Base-by-base conservation (phyloP, 2,329 filamentous ascomycete species). In the Pseudopyrenochaeta lycopersici region DNA sequence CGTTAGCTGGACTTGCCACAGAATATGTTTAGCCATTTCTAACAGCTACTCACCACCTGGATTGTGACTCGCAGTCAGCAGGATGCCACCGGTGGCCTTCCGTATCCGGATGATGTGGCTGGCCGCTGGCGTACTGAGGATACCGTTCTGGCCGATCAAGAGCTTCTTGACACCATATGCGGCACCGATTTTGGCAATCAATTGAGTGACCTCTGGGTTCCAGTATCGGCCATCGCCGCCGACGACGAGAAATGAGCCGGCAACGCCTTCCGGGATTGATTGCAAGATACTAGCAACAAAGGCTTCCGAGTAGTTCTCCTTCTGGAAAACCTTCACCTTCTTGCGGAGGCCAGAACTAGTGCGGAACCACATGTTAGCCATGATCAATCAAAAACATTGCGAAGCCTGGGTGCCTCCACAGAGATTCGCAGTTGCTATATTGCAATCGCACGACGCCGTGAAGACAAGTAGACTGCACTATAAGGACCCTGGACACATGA, bases 121-220 rank as follows among this genome's bases (percentile, higher is more conserved):
- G 66, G 95, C 94, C 62, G 95, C 95, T 1, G 95, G 95, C 21
- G 95, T 99, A 67, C 92, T 97, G 72, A 99, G 85, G 73, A 99
- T 98, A 76, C 95, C 95, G 78, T 97, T 84, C 79, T 97, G 93
- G 58, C 95, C 95, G 80, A 99, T 90, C 74, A 99, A 79, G 51
- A 99, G 88, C 88, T 98, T 99, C 90, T 97, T 98, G 75, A 98
- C 95, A 60, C 95, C 95, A 75, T 99, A 98, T 48, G 93, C 95
- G 66, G 92, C 90, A 77, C 92, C 89, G 72, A 99, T 98, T 84
- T 97, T 97, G 68, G 94, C 94, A 76, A 98, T 98, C 79, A 96
- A 80, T 81, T 98, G 94, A 67, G 96, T 90, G 58, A 96, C 94
- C 77, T 98, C 94, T 40, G 93, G 90, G 81, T 99, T 99, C 87